Percentiles rank a stretch among this genome's conserved stretches.
These are phyloP conservation scores for Platanthera zijinensis DNA, from an alignment of 106 monocot genomes.

Conservation along the genomic window DNA sequence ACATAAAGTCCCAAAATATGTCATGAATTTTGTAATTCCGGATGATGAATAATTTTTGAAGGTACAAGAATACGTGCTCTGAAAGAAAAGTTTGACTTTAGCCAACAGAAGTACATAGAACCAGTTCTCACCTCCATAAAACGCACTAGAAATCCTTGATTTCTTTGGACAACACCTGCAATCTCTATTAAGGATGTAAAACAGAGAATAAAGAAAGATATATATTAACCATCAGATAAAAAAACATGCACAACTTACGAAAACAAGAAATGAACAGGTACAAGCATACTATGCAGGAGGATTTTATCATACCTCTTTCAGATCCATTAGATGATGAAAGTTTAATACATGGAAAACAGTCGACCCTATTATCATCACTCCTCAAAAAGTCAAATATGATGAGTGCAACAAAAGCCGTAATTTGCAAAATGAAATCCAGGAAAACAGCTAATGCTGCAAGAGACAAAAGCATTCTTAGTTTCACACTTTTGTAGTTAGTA, in stretches of 20 bases:
- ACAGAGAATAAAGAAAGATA: not conserved
- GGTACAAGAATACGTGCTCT: no score
- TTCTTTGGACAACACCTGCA: slow-evolving; percentile 30
- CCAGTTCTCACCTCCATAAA: slow-evolving; percentile 83
- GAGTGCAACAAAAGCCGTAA: slow-evolving; percentile 74
- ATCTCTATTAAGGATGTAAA: not conserved
- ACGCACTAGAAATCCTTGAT: slow-evolving; percentile 49
- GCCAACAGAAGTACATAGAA: slow-evolving; percentile 1
- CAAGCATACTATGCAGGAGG: not conserved
- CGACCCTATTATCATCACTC: slow-evolving; percentile 63
- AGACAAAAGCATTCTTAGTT: not conserved
- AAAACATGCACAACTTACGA: not conserved
- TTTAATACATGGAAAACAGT: slow-evolving; percentile 87
- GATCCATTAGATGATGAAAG: slow-evolving; percentile 13
- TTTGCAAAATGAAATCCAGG: slow-evolving; percentile 89
- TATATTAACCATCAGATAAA: not conserved
- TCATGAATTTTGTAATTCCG: no score
- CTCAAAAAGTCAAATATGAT: slow-evolving; percentile 75
- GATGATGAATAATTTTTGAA: no score
- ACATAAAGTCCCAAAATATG: no score
- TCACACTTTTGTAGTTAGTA: not conserved
- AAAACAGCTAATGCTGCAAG: slow-evolving; percentile 84
- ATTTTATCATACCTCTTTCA: slow-evolving; percentile 27
- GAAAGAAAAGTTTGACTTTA: not conserved
- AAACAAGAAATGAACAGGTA: not conserved